Percentiles rank a stretch among this genome's conserved stretches.
phyloP scores from a whole-genome alignment of 208 protist genomes.

The Leishmania guyanensis region DNA sequence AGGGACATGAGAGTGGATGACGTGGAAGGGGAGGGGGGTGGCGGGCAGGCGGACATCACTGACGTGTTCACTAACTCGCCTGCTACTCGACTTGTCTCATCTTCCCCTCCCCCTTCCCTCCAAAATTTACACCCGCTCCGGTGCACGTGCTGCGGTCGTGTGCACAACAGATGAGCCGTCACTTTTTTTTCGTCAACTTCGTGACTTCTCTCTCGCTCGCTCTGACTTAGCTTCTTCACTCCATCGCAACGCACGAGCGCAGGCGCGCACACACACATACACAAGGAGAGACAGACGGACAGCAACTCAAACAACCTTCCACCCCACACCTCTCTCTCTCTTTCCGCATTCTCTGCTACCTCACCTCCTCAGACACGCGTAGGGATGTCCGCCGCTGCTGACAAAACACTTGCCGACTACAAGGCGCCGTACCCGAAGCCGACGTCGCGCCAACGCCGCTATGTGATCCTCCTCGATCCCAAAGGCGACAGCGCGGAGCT shows the following conservation, averaged over 20 bases:
- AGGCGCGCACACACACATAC: background rate
- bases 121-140: background rate
- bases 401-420: slow-evolving; percentile 54
- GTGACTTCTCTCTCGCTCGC: no score
- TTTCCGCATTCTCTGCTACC: background rate
- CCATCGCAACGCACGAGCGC: no score
- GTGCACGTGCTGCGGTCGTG: background rate
- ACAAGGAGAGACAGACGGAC: background rate
- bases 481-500: slow-evolving; percentile 46
- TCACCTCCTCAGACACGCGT: background rate
- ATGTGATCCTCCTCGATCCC: slow-evolving; percentile 67
- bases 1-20: background rate
- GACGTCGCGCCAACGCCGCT: slow-evolving; percentile 58
- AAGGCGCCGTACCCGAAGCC: slow-evolving; percentile 75
- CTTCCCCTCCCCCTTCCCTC: background rate
- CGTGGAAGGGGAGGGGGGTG: background rate
- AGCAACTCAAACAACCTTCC: background rate
- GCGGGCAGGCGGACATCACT: background rate
- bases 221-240: no score
- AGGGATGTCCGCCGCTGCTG: background rate
- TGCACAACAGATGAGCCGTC: background rate
- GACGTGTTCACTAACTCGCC: background rate
- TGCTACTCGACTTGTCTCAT: background rate
- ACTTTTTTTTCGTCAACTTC: background rate
- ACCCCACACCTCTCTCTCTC: background rate